These are phyloP conservation scores for Copromyces sp. DNA, from an alignment of 495 filamentous ascomycete species.

Conservation along the genomic window DNA sequence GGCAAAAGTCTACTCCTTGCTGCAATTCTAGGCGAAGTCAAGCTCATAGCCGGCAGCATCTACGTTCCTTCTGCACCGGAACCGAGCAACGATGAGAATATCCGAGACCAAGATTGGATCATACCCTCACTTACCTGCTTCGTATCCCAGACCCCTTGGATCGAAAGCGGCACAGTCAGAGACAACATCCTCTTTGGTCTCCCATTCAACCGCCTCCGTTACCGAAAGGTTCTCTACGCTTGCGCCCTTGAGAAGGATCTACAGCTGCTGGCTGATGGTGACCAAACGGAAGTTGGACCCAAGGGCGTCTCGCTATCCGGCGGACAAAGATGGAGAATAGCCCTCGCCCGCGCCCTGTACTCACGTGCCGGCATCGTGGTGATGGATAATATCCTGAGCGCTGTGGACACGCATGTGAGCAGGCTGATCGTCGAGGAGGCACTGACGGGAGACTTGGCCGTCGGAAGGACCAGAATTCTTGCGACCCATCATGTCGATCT, in stretches of 20 bases:
- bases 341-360: constrained; percentile 62
- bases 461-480: constrained; percentile 39
- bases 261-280: constrained; percentile 51
- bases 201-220: constrained; percentile 34
- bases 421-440: constrained; percentile 38
- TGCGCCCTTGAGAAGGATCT: constrained; percentile 58
- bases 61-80: constrained; percentile 30
- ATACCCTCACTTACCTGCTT: constrained; percentile 49
- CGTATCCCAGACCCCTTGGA: constrained; percentile 51
- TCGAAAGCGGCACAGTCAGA: constrained; percentile 42
- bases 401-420: constrained; percentile 45
- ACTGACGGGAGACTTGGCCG: constrained; percentile 36
- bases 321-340: constrained; percentile 59
- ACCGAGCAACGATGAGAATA: constrained; percentile 12
- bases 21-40: constrained; percentile 47
- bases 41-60: constrained; percentile 35
- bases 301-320: constrained; percentile 61
- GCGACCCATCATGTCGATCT: constrained; percentile 46
- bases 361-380: constrained; percentile 53
- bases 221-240: constrained; percentile 47
- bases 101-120: constrained; percentile 46
- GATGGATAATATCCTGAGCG: constrained; percentile 62
- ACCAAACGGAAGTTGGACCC: constrained; percentile 60
- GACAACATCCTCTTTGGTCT: constrained; percentile 51
- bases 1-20: constrained; percentile 50